Conservation (phyloP, 2,329 filamentous ascomycete genomes). For the Phyllosticta citribraziliensis region DNA sequence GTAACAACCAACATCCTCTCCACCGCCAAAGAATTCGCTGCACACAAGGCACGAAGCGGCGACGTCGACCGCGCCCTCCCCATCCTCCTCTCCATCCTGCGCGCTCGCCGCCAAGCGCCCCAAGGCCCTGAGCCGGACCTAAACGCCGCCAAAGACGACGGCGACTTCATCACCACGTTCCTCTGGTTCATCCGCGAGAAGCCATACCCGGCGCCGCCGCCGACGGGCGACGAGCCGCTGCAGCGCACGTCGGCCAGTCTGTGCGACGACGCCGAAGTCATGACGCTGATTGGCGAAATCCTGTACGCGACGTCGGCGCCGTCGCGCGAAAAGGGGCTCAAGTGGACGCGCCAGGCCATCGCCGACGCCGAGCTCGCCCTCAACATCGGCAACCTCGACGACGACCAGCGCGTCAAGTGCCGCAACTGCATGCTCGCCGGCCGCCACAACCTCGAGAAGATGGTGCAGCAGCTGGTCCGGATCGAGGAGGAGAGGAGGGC, state of each 20-base stretch:
- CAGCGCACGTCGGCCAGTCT: conserved; percentile 53
- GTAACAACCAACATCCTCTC: conserved; percentile 65
- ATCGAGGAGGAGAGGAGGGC: conserved; percentile 27
- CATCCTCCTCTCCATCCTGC: conserved; percentile 75
- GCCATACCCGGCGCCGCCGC: conserved; percentile 59
- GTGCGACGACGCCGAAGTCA: conserved; percentile 78
- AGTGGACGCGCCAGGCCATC: conserved; percentile 84
- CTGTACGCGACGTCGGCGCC: conserved; percentile 59
- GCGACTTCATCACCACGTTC: conserved; percentile 25
- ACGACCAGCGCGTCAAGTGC: conserved; percentile 50
- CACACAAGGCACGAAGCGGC: conserved; percentile 62
- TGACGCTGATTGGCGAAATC: conserved; percentile 89
- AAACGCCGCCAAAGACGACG: conserved; percentile 16
- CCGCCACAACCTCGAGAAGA: conserved; percentile 71
- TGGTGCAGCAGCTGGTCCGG: conserved; percentile 58
- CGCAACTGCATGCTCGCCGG: conserved; percentile 68
- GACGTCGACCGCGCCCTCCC: conserved; percentile 63
- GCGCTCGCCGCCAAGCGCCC: conserved; percentile 57
- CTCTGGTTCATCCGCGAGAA: conserved; percentile 41
- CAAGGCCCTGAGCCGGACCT: not conserved
- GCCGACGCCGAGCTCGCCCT: conserved; percentile 60
- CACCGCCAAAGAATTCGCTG: conserved; percentile 66
- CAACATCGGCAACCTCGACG: conserved; percentile 20
- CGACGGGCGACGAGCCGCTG: conserved; percentile 60
- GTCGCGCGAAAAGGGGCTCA: conserved; percentile 57